Base-by-base conservation (phyloP, 306 rosid species). In the Prunus mongolica region DNA sequence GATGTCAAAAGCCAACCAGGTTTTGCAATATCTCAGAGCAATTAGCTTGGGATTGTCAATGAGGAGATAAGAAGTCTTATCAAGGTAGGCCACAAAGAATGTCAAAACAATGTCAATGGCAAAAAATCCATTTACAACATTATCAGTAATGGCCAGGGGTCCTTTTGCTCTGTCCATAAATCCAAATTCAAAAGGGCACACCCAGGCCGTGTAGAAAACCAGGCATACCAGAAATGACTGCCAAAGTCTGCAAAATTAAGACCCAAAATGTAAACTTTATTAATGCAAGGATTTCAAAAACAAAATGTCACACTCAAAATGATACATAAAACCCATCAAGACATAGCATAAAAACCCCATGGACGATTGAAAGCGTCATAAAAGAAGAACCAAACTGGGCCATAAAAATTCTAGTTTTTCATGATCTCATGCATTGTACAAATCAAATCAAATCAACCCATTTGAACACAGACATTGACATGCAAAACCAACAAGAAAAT, bases 141-240 rank as follows among this genome's bases (percentile, higher is more conserved):
- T 91, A 65, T 93, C 97, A 0, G 61, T n/a, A 8, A 79, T 25
- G 6, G 88, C 80, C 3, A 89, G 80, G 55, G 47, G 6, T 15
- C 73, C 76, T 34, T 0, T 24, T 2, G 90, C 79, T 19, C 71
- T 47, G 15, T 47, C 44, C 1, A 93, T 64, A 73, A 93, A 93
- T n/a, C 97, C 98, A 19, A 93, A 82, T 68, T 93, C 98, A 81
- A 91, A 93, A 0, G 96, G 98, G 5, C 84, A 84, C 28, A 76
- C 92, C 92, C 97, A 93, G 18, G 97, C 93, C 12, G 92, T 88
- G 85, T 93, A 93, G 81, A 87, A 79, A 22, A 93, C 97, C 12
- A 89, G 76, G 7, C 80, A 1, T 30, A 86, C 79, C 78, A 93
- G 80, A 83, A 87, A 88, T 8, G 79, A 54, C 61, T 91, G 81